These are phyloP conservation scores for Arachis stenosperma DNA, from an alignment of 306 rosid species.

Conservation along the genomic window DNA sequence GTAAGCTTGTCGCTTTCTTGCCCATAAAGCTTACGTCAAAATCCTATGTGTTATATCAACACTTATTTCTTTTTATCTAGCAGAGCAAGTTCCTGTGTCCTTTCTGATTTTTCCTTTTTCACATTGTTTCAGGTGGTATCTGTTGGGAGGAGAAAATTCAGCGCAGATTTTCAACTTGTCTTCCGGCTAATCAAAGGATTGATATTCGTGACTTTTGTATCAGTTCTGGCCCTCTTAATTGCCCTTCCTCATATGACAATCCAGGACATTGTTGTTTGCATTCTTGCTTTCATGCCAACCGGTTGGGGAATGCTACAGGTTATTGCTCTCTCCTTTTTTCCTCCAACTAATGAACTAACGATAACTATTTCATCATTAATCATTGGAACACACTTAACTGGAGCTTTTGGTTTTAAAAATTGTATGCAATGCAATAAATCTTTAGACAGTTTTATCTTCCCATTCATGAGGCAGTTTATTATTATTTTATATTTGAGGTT, in stretches of 20 bases:
- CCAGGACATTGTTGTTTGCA: conserved; percentile 89
- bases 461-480: neutral
- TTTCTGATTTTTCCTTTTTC: conserved; percentile 33
- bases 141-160: conserved; percentile 87
- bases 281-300: conserved; percentile 98
- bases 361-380: too few species aligned
- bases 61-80: neutral
- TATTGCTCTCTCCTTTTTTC: conserved; percentile 27
- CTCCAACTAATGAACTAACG: neutral
- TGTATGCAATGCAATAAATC: too few species aligned
- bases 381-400: too few species aligned
- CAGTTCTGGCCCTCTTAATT: conserved; percentile 76
- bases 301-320: conserved; percentile 99
- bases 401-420: too few species aligned
- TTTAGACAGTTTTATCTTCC: too few species aligned
- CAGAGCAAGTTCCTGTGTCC: conserved; percentile 29
- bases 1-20: conserved; percentile 12
- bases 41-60: neutral
- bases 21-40: neutral
- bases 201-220: conserved; percentile 79
- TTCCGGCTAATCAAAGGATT: conserved; percentile 92
- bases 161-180: conserved; percentile 90
- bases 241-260: conserved; percentile 89
- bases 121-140: conserved; percentile 68
- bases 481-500: conserved; percentile 8